Evolutionary conservation across 331 rosid genomes (phyloP), one percentile per base, ranked within the genome.

Genomic region (Malus hybrid): DNA sequence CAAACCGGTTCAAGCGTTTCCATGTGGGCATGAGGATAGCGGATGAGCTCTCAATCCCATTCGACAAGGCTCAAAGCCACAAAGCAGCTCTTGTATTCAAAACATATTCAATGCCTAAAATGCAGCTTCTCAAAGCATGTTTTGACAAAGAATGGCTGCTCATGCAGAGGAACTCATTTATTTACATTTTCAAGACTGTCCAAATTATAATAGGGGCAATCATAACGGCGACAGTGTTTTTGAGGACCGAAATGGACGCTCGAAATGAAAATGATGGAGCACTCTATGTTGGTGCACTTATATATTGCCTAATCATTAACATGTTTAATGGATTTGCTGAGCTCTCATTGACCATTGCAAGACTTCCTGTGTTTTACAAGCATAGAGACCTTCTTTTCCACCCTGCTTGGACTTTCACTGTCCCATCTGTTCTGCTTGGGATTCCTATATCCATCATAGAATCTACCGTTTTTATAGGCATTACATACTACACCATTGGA

Each of bases 281-380:
- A 0, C 10, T 87, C 5, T 94, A 81, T 52, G 31, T 92, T 33
- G 97, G 99, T 32, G 91, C 96, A 14, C 86, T 92, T 24, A 9
- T 90, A 64, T 94, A 87, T 72, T 27, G 87, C 67, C 63, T 94
- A 81, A 66, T 87, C 65, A 77, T 77, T 46, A 94, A 92, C 81
- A 90, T 85, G 90, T 94, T 94, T 65, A 94, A 89, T 70, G 96
- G 96, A 3, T 90, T 90, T 80, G 70, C 96, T 67, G 97, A 94
- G 78, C 72, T 86, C 0, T 71, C 97, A 4, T 72, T 92, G 83
- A 89, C 91, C 6, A 92, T 94, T 78, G 69, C 78, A 6, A 87
- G 99, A 71, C 96, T 92, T 48, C 99, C 99, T 6, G 92, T 90
- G 39, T 94, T 92, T 77, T 92, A 94, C 85, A 94, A 90, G 84